Percentiles rank a stretch among this genome's conserved stretches.
Evolutionary conservation across 2,329 filamentous ascomycete genomes (phyloP).

Genomic region (Diaporthe ampelina): DNA sequence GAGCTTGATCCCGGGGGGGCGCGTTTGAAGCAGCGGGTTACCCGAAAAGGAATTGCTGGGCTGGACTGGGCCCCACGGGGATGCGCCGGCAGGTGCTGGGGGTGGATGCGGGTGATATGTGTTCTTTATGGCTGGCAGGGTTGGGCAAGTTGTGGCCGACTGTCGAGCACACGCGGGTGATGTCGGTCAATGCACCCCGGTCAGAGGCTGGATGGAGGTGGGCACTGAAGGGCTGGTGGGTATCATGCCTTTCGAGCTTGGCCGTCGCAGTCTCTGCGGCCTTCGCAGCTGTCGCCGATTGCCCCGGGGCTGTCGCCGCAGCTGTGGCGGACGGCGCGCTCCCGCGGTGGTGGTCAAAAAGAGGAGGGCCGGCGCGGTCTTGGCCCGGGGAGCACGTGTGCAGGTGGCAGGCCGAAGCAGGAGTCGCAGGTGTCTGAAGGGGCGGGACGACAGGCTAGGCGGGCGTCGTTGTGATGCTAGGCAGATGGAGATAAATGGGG

Average conservation of each 20-base stretch:
- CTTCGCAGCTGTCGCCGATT: conserved; percentile 1
- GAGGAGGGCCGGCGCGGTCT: not conserved
- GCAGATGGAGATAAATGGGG: not conserved
- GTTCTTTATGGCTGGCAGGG: conserved; percentile 17
- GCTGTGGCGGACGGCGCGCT: not conserved
- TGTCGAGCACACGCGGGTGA: conserved; percentile 28
- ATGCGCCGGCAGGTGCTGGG: conserved; percentile 19
- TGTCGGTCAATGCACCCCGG: conserved; percentile 30
- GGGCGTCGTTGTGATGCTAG: conserved; percentile 2
- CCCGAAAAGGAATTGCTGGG: conserved; percentile 12
- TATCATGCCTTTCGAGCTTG: conserved; percentile 30
- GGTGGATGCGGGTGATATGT: not conserved
- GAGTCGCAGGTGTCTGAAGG: not conserved
- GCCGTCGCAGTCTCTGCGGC: conserved; percentile 3
- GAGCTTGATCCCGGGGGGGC: conserved; percentile 35
- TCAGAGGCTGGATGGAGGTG: conserved; percentile 24
- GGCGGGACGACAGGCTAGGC: not conserved
- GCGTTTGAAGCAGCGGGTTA: conserved; percentile 15
- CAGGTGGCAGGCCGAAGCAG: not conserved
- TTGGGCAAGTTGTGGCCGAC: conserved; percentile 18
- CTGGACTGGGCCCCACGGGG: not conserved
- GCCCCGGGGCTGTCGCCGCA: not conserved
- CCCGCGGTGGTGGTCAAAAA: not conserved
- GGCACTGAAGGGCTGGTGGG: conserved; percentile 14
- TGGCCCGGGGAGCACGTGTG: not conserved